phyloP scores from a whole-genome alignment of 352 stramenopile genomes.

The Globisporangium solare region DNA sequence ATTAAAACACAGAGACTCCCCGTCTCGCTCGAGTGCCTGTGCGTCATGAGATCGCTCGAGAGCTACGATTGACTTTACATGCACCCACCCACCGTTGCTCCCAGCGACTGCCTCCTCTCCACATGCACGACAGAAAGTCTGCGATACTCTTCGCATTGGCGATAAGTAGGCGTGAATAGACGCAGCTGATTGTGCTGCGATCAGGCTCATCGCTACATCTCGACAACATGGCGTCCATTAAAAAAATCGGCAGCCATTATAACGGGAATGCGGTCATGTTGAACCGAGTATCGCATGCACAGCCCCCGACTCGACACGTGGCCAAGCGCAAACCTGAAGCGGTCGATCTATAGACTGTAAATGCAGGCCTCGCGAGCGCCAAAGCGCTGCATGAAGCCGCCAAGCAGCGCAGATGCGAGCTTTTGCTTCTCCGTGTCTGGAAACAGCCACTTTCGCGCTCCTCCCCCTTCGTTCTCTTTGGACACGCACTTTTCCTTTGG shows the following conservation, averaged over 20 bases:
- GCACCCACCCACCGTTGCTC: too few species aligned
- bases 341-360: not conserved
- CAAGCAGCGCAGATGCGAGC: not conserved
- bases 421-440: constrained; percentile 10
- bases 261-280: not conserved
- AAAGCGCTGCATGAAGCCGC: not conserved
- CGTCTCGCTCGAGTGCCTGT: too few species aligned
- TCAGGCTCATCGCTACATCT: not conserved
- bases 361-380: not conserved
- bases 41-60: too few species aligned
- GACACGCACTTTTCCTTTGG: constrained; percentile 3
- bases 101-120: too few species aligned
- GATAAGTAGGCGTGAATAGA: too few species aligned
- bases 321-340: not conserved
- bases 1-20: too few species aligned
- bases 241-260: not conserved
- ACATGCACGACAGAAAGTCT: not conserved
- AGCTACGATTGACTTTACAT: too few species aligned
- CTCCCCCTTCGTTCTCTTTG: constrained; percentile 2
- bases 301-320: not conserved
- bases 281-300: not conserved
- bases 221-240: not conserved
- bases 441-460: constrained; percentile 7
- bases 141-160: not conserved
- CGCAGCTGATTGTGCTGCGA: too few species aligned